Evolutionary conservation across 2,329 filamentous ascomycete species (phyloP), one percentile per base, ranked within the genome.

Genomic region (Curvularia sp.): DNA sequence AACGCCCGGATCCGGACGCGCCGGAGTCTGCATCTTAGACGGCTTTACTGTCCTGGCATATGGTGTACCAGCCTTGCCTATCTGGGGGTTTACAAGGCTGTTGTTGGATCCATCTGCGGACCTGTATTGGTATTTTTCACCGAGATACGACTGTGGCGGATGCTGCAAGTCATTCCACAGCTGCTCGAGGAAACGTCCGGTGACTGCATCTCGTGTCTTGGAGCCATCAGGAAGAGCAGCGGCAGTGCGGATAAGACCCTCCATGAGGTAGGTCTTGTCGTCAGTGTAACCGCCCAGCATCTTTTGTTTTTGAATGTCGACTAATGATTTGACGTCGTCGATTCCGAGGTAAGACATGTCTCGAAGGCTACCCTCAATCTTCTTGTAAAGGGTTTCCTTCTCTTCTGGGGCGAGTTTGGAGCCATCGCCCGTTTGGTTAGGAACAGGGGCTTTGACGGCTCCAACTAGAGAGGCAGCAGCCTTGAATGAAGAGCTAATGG

Each of bases 41-140:
- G 85, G 84, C 42, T 82, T 82, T n/a, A 90, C 86, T 0, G 87
- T 86, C 61, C 88, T 84, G 24, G 89, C 89, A 67, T 92, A 92
- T 0, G 87, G 83, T n/a, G 85, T 86, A 12, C 84, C 84, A 9
- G 89, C 88, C 38, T 82, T 82, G 2, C 89, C 89, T 30, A 92
- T 78, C 52, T 86, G 81, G 2, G 89, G 89, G 65, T 85, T 80
- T 20, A 86, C 77, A 49, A 87, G 81, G 67, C 87, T 91, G 72
- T 84, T 84, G 58, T 77, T 76, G 1, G 81, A 83, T 26, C 82
- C 82, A 67, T 83, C 81, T 5, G 82, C 79, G 49, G 77, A 75
- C n/a, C 82, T 75, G 62, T 80, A 84, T 53, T 80, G 74, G 59
- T 74, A 82, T 50, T 81, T 73, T n/a, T 75, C 58, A 18, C 77